Percentiles rank a stretch among this genome's conserved stretches.
Conservation (phyloP, 108 stramenopile species). For the Mediolabrus comicus region DNA sequence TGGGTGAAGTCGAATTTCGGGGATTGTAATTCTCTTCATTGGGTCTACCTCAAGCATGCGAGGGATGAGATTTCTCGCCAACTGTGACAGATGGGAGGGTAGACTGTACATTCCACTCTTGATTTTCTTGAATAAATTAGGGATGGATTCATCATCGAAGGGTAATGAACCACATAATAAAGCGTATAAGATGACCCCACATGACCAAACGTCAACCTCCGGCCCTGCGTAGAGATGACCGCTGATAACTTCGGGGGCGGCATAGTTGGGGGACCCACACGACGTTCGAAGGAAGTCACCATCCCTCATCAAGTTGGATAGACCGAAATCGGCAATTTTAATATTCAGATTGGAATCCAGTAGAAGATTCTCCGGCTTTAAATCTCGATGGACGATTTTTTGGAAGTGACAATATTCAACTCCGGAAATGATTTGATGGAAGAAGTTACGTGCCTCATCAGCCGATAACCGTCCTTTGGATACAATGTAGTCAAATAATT, state of each 20-base stretch:
- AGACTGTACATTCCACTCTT: slow-evolving; percentile 97
- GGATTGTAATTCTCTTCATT: slow-evolving; percentile 98
- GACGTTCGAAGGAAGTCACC: slow-evolving; percentile 98
- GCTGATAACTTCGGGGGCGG: slow-evolving; percentile 98
- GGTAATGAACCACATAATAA: slow-evolving; percentile 97
- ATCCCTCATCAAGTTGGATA: slow-evolving; percentile 97
- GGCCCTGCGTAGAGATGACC: slow-evolving; percentile 98
- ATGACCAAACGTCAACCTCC: slow-evolving; percentile 98
- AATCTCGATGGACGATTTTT: slow-evolving; percentile 98
- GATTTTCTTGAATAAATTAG: slow-evolving; percentile 99
- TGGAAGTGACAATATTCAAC: slow-evolving; percentile 99
- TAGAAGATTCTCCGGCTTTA: slow-evolving; percentile 99
- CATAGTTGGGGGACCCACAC: slow-evolving; percentile 99
- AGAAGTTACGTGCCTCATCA: slow-evolving; percentile 97
- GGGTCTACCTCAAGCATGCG: slow-evolving; percentile 99
- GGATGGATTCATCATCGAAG: slow-evolving; percentile 99
- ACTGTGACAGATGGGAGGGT: slow-evolving; percentile 92
- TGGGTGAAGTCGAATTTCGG: slow-evolving; percentile 95
- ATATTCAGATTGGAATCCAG: slow-evolving; percentile 91
- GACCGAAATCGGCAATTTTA: slow-evolving; percentile 99
- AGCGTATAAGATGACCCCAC: slow-evolving; percentile 99
- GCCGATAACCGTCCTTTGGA: slow-evolving; percentile 92
- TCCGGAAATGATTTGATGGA: slow-evolving; percentile 98
- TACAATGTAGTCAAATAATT: slow-evolving; percentile 95
- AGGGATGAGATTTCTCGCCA: slow-evolving; percentile 95